These are phyloP conservation scores for Heliosperma pusillum DNA, from an alignment of 148 eudicot species.

Conservation along the genomic window DNA sequence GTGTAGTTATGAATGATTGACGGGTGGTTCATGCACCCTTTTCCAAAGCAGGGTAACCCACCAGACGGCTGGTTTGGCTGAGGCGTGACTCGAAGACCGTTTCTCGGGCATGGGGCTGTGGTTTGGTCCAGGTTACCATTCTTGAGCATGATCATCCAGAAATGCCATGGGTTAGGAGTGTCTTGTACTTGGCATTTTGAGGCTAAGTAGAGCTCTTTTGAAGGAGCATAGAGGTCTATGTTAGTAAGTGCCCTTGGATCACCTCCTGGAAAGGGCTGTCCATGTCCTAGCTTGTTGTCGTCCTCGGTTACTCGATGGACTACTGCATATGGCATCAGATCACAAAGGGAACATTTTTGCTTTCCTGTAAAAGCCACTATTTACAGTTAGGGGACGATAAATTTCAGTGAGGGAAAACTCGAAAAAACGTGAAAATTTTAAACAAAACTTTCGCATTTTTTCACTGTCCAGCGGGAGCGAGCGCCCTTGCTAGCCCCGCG, in stretches of 20 bases:
- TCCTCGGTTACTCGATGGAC: constrained; percentile 37
- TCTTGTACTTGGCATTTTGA: constrained; percentile 41
- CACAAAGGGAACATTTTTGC: constrained; percentile 12
- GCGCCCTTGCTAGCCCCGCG: too few species aligned
- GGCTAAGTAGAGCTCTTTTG: constrained; percentile 44
- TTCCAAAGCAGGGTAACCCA: constrained; percentile 39
- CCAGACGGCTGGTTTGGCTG: constrained; percentile 24
- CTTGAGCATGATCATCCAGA: constrained; percentile 63
- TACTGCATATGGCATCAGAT: constrained; percentile 16
- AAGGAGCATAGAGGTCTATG: constrained; percentile 36
- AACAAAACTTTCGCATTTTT: too few species aligned
- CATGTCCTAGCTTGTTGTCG: constrained; percentile 41
- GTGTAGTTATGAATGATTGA: constrained; percentile 37
- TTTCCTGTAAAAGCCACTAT: too few species aligned
- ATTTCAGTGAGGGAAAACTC: too few species aligned
- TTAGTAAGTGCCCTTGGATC: constrained; percentile 3
- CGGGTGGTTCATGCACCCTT: constrained; percentile 50
- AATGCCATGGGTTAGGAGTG: constrained; percentile 46
- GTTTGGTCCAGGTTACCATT: constrained; percentile 44
- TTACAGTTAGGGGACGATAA: too few species aligned
- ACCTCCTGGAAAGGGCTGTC: constrained; percentile 32
- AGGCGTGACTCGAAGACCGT: constrained; percentile 27
- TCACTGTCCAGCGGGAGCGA: too few species aligned
- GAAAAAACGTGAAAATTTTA: too few species aligned
- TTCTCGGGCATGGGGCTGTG: constrained; percentile 33